Conservation (phyloP, 1,284 basidiomycete species). For the Heterobasidion parviporum region DNA sequence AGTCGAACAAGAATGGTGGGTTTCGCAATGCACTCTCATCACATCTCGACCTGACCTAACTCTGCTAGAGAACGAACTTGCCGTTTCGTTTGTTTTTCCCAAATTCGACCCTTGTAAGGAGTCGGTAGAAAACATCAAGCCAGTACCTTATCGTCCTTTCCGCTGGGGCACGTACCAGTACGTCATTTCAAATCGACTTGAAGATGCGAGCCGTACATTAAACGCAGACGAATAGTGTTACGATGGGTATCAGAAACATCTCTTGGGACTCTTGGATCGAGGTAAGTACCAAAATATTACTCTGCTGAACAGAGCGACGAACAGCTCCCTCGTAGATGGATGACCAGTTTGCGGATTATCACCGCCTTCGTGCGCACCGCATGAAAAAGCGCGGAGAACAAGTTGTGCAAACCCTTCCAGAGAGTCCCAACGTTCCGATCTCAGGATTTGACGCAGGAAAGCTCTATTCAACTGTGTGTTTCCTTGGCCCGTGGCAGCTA, state of each 20-base stretch:
- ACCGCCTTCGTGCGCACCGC: conserved; percentile 47
- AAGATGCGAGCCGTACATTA: neutral
- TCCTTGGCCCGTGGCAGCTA: neutral
- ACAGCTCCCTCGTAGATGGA: conserved; percentile 36
- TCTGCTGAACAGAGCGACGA: no score
- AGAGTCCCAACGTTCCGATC: conserved; percentile 35
- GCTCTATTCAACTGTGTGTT: neutral
- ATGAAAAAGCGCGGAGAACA: conserved; percentile 39
- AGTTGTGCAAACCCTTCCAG: conserved; percentile 41
- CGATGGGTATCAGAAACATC: conserved; percentile 13
- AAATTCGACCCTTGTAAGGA: conserved; percentile 2
- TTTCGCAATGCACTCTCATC: neutral
- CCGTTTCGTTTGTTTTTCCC: neutral
- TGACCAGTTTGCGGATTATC: conserved; percentile 41
- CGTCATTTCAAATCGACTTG: no score
- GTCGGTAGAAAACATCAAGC: conserved; percentile 11
- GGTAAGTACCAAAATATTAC: neutral
- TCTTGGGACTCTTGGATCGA: conserved; percentile 12
- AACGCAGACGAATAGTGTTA: conserved; percentile 6
- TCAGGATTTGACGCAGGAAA: conserved; percentile 13
- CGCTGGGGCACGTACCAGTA: conserved; percentile 11
- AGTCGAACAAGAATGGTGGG: neutral
- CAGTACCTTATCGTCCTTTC: conserved; percentile 12
- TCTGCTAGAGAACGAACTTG: neutral
- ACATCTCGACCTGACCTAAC: neutral